Evolutionary conservation across 306 rosid genomes (phyloP), one percentile per base, ranked within the genome.

Genomic region (Fragaria ananassa): DNA sequence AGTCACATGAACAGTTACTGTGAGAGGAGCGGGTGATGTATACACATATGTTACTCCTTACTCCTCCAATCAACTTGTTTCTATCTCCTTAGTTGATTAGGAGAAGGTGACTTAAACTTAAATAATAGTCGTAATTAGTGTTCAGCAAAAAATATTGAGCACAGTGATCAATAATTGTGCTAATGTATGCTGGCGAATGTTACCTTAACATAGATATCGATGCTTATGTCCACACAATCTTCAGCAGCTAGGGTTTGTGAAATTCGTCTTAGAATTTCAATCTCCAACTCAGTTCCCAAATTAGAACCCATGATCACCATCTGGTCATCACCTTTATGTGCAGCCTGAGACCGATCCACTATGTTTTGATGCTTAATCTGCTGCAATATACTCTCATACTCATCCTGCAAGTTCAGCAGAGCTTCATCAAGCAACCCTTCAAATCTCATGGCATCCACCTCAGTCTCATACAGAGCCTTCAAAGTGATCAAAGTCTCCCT

Each of bases 211-310:
- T 85, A 93, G 65, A 91, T 91, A 39, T 87, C 96, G 74, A 93
- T 90, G 90, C 98, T 90, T 56, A 93, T 93, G 77, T 93, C 98
- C 51, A 93, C 39, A 74, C 98, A 93, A 78, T 93, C 97, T 81
- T 93, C 92, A 14, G 87, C 86, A 18, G 89, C 88, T 12, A 89
- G 84, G 21, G 88, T 84, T 74, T 76, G 76, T 11, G 97, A 81
- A 82, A 91, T 89, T 72, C 89, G 73, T 76, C 39, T 81, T 5
- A 92, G 70, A n/a, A 84, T 85, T 80, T 88, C 78, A 58, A 93
- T 64, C 81, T 93, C 91, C 51, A 86, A 8, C 56, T 87, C 87
- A 27, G 90, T 84, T 0, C 91, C 97, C 72, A 93, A 71, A 35
- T 83, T 88, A 51, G 68, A 79, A 10, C 46, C 83, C 56, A n/a